Percentiles rank a stretch among this genome's conserved stretches.
These are phyloP conservation scores for Irpex sp. DNA, from an alignment of 1,284 basidiomycete genomes.

Conservation along the genomic window DNA sequence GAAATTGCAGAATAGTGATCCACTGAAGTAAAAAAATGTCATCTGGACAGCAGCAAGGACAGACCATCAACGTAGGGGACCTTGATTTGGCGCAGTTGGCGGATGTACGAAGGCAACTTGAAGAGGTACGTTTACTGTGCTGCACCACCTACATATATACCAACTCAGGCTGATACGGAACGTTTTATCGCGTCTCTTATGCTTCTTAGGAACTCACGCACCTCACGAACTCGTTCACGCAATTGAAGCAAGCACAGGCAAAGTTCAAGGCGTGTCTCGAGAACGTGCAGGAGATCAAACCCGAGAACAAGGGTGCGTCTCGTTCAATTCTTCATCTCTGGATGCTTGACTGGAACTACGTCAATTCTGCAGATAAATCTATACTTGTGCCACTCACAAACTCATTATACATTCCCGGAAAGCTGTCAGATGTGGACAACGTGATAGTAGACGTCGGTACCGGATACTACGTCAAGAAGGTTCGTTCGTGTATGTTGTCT, in stretches of 20 bases:
- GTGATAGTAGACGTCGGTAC: constrained; percentile 97
- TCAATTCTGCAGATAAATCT: constrained; percentile 61
- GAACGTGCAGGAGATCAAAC: constrained; percentile 77
- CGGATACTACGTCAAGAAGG: constrained; percentile 96
- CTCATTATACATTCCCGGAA: constrained; percentile 94
- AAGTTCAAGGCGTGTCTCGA: constrained; percentile 91
- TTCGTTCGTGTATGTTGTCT: constrained; percentile 28
- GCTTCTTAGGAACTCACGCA: constrained; percentile 81
- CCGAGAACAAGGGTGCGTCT: constrained; percentile 63
- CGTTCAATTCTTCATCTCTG: neutral
- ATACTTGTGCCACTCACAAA: constrained; percentile 92
- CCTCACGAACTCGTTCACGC: constrained; percentile 88
- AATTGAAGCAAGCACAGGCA: constrained; percentile 89
- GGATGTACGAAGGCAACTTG: constrained; percentile 85
- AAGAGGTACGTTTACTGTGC: constrained; percentile 68
- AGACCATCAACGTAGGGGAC: constrained; percentile 77
- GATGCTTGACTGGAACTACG: neutral
- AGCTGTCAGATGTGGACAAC: constrained; percentile 77
- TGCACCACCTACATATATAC: no score
- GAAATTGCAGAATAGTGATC: no score
- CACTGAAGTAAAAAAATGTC: neutral
- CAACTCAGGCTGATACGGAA: no score
- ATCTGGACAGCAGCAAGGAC: constrained; percentile 31
- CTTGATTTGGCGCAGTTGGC: constrained; percentile 80
- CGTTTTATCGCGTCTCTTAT: no score